phyloP scores from a whole-genome alignment of 164 flowering plant species.

The Chimonanthus praecox region DNA sequence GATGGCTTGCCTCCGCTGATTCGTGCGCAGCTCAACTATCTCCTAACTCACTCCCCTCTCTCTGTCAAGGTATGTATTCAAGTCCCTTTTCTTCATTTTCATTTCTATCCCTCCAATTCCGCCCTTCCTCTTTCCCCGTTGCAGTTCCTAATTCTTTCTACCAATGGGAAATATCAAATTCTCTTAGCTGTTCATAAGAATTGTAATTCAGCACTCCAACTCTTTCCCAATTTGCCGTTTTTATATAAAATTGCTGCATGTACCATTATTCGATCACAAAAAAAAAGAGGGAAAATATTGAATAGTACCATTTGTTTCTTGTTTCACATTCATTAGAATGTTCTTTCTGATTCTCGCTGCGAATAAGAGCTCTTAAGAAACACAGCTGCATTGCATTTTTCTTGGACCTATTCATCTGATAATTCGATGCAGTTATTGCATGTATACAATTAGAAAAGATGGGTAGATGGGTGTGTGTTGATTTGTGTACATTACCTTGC shows the following conservation, averaged over 20 bases:
- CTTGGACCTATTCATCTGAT: not conserved
- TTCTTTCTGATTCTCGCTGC: not conserved
- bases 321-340: not conserved
- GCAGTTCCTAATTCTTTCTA: not conserved
- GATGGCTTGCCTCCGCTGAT: conserved; percentile 52
- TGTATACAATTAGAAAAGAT: not conserved
- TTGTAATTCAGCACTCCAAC: not conserved
- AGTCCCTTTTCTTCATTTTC: not conserved
- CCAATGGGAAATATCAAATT: not conserved
- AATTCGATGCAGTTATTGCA: not conserved
- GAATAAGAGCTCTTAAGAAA: not conserved
- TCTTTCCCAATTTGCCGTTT: not conserved
- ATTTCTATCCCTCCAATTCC: not conserved
- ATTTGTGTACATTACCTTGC: too few relatives aligned
- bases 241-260: not conserved
- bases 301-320: not conserved
- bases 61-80: conserved; percentile 55
- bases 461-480: too few relatives aligned
- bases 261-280: not conserved
- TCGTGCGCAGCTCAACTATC: conserved; percentile 72
- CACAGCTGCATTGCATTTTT: not conserved
- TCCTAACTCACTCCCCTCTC: conserved; percentile 53
- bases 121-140: too few relatives aligned
- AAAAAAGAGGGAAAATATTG: too few relatives aligned
- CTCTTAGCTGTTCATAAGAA: not conserved